phyloP scores from a whole-genome alignment of 2,329 filamentous ascomycete genomes.

The Berkeleyomyces rouxiae region DNA sequence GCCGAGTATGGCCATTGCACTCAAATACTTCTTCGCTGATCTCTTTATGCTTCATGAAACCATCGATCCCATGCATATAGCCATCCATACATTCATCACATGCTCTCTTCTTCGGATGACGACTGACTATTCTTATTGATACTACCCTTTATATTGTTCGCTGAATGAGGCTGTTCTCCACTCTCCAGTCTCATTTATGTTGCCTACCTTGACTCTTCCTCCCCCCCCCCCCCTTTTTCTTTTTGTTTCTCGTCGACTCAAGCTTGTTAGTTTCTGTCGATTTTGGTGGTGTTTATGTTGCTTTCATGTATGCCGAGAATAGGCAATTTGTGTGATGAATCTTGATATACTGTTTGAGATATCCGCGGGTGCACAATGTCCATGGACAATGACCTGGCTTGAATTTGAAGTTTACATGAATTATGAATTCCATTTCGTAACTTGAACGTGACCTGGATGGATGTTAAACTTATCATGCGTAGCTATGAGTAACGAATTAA shows the following conservation, averaged over 20 bases:
- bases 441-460: background rate
- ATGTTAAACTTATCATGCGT: background rate
- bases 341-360: constrained; percentile 2
- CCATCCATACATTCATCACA: too few relatives aligned
- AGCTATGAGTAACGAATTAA: too few relatives aligned
- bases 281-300: background rate
- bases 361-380: background rate
- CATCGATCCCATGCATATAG: too few relatives aligned
- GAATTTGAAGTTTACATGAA: background rate
- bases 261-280: background rate
- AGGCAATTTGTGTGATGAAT: background rate
- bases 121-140: too few relatives aligned
- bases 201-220: background rate
- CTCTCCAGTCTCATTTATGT: background rate
- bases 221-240: background rate
- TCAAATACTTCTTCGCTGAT: too few relatives aligned
- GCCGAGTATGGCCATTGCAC: too few relatives aligned
- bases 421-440: background rate
- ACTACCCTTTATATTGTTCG: too few relatives aligned
- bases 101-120: too few relatives aligned
- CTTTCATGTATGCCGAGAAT: background rate
- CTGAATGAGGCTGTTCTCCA: background rate
- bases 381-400: background rate
- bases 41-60: too few relatives aligned
- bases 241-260: background rate